phyloP scores from a whole-genome alignment of 1,139 yeast genomes.

The Sporopachydermia cereana region DNA sequence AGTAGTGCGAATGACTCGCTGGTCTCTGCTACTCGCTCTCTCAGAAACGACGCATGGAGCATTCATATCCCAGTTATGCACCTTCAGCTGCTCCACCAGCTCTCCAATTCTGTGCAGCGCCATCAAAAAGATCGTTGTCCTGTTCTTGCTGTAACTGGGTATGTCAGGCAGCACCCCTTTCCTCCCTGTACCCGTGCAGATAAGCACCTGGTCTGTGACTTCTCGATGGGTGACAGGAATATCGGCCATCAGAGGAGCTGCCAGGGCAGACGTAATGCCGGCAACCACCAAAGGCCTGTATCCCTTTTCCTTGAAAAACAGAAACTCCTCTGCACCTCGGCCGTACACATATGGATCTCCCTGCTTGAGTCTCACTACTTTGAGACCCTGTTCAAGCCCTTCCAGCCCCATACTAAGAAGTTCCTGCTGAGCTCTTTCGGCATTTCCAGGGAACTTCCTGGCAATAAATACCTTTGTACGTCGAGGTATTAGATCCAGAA shows the following conservation, averaged over 20 bases:
- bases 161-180: conserved; percentile 70
- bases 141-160: conserved; percentile 57
- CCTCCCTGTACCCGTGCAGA: conserved; percentile 93
- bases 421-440: conserved; percentile 87
- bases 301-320: conserved; percentile 57
- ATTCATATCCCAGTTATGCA: conserved; percentile 53
- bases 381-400: conserved; percentile 51
- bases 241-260: conserved; percentile 76
- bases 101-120: conserved; percentile 73
- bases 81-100: conserved; percentile 44
- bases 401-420: conserved; percentile 57
- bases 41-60: conserved; percentile 83
- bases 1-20: conserved; percentile 69
- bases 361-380: conserved; percentile 83
- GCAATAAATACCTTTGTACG: conserved; percentile 75
- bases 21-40: conserved; percentile 90
- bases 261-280: conserved; percentile 83
- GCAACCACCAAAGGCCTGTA: conserved; percentile 66
- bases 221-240: conserved; percentile 91
- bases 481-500: conserved; percentile 67
- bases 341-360: conserved; percentile 98
- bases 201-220: conserved; percentile 82
- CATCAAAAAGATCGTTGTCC: conserved; percentile 89
- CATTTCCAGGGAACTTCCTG: conserved; percentile 92
- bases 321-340: conserved; percentile 88